phyloP scores from a whole-genome alignment of 2,329 filamentous ascomycete species.

The Colletotrichum gigasporum region DNA sequence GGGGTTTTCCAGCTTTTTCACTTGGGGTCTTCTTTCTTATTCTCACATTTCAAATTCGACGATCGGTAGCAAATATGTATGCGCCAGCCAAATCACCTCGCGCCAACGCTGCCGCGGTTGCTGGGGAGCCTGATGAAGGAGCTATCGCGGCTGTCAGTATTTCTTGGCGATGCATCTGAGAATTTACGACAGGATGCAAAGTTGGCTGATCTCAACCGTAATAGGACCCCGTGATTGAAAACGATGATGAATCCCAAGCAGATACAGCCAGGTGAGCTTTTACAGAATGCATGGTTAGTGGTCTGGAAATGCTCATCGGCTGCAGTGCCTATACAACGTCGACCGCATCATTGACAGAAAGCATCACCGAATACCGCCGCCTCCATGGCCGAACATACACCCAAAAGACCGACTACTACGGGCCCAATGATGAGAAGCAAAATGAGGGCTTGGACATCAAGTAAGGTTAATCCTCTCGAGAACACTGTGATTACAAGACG shows the following conservation, averaged over 20 bases:
- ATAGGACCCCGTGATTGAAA: neutral
- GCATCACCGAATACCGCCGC: neutral
- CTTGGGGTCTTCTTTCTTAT: neutral
- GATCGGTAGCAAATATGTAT: neutral
- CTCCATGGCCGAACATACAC: constrained; percentile 1
- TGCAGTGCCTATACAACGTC: neutral
- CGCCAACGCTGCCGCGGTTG: neutral
- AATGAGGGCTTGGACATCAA: constrained; percentile 37
- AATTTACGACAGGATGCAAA: no score
- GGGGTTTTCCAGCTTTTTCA: neutral
- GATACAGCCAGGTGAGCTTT: neutral
- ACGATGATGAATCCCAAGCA: neutral
- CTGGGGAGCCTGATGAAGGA: neutral
- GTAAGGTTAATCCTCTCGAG: neutral
- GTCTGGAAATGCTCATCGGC: neutral
- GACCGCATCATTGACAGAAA: neutral
- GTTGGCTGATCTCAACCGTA: neutral
- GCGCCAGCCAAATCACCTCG: neutral
- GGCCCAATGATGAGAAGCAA: constrained; percentile 39
- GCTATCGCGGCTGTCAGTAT: neutral
- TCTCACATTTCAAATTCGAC: neutral
- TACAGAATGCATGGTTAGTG: neutral
- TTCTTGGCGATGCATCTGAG: no score
- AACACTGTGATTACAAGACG: neutral
- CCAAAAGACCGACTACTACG: constrained; percentile 36